These are phyloP conservation scores for Mallotus repandus DNA, from an alignment of 441 rosid genomes.

Conservation along the genomic window DNA sequence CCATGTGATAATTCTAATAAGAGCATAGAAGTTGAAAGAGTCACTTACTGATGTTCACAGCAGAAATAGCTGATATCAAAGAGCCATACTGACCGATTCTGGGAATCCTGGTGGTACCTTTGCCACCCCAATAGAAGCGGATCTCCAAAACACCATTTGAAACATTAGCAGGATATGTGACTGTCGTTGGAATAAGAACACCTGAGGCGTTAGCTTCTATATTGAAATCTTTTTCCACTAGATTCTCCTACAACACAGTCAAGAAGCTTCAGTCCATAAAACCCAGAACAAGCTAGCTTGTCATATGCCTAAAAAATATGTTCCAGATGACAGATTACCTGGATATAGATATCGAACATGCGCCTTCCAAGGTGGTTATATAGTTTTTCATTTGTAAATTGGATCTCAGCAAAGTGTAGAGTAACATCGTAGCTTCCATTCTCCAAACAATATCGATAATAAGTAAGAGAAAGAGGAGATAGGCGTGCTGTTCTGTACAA, in stretches of 20 bases:
- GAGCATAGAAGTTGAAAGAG: background rate
- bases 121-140: constrained; percentile 29
- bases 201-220: background rate
- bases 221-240: constrained; percentile 11
- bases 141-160: constrained; percentile 19
- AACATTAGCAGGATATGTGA: background rate
- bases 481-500: constrained; percentile 48
- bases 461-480: constrained; percentile 61
- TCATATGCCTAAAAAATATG: background rate
- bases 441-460: constrained; percentile 56
- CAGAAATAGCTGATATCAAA: constrained; percentile 23
- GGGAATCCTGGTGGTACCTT: constrained; percentile 22
- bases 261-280: background rate
- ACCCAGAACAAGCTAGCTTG: background rate
- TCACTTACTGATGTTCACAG: constrained; percentile 14
- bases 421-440: constrained; percentile 50
- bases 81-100: constrained; percentile 20
- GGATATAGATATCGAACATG: constrained; percentile 55
- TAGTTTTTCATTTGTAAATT: constrained; percentile 38
- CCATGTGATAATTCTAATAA: background rate
- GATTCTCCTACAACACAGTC: constrained; percentile 5
- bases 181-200: background rate
- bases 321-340: constrained; percentile 28
- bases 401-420: constrained; percentile 58
- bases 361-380: constrained; percentile 54